Evolutionary conservation across 768 basidiomycete species (phyloP).

Genomic region (Kwoniella botswanensis): DNA sequence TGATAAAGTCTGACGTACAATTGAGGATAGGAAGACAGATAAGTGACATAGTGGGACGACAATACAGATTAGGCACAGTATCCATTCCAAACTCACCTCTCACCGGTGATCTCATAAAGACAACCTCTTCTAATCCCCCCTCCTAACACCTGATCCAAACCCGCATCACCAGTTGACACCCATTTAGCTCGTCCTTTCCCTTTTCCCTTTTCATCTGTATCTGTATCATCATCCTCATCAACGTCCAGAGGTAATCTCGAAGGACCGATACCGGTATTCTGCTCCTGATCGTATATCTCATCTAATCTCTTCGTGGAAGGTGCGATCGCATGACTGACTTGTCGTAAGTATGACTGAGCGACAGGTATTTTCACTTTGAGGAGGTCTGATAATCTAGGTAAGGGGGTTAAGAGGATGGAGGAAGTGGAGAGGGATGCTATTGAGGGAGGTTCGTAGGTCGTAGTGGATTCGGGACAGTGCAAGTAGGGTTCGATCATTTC

Average conservation of each 20-base stretch:
- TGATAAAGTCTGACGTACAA: not conserved
- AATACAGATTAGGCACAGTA: too few species aligned
- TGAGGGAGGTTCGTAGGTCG: not conserved
- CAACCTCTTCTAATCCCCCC: constrained; percentile 80
- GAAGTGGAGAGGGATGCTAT: constrained; percentile 22
- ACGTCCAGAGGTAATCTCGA: not conserved
- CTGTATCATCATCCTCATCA: constrained; percentile 2
- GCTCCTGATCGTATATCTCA: constrained; percentile 21
- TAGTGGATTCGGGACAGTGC: not conserved
- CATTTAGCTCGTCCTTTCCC: constrained; percentile 56
- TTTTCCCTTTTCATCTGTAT: constrained; percentile 10
- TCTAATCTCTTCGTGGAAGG: constrained; percentile 36
- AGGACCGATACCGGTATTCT: constrained; percentile 4
- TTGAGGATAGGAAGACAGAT: too few species aligned
- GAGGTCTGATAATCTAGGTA: constrained; percentile 17
- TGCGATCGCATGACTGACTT: constrained; percentile 62
- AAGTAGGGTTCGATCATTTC: constrained; percentile 5
- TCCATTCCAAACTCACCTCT: constrained; percentile 67
- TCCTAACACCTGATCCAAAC: constrained; percentile 72
- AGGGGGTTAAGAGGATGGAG: constrained; percentile 19
- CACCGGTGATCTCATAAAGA: constrained; percentile 86
- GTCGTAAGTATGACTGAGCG: constrained; percentile 61
- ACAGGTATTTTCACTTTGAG: constrained; percentile 15
- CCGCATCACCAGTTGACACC: constrained; percentile 75
- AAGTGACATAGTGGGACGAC: too few species aligned